Conservation (phyloP, 331 rosid genomes). For the Telfairia occidentalis region DNA sequence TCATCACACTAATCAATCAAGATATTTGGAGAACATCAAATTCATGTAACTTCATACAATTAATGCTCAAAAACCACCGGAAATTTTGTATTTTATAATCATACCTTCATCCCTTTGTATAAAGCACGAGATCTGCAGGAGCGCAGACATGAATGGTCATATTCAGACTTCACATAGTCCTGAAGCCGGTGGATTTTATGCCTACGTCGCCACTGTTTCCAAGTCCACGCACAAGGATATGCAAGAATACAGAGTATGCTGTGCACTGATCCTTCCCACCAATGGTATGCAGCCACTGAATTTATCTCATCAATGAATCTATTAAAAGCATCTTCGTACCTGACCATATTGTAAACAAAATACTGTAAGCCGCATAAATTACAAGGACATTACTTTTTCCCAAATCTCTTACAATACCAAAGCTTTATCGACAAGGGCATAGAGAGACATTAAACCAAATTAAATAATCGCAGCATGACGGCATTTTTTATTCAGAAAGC, state of each 20-base stretch:
- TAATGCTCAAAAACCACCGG: not conserved
- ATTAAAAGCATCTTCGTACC: constrained; percentile 93
- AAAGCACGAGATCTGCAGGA: constrained; percentile 96
- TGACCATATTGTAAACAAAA: constrained; percentile 15
- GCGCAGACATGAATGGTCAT: constrained; percentile 92
- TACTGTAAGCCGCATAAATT: not conserved
- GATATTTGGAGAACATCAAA: not conserved
- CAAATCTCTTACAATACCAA: not conserved
- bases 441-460: not conserved
- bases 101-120: constrained; percentile 98
- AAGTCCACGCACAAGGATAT: constrained; percentile 99
- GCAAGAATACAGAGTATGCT: constrained; percentile 88
- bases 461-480: not conserved
- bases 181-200: constrained; percentile 79
- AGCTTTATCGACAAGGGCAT: not conserved
- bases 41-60: not conserved
- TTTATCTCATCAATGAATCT: constrained; percentile 91
- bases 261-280: constrained; percentile 99
- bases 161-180: constrained; percentile 89
- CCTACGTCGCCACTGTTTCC: constrained; percentile 95
- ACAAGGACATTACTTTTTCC: not conserved
- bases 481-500: not conserved
- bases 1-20: not conserved
- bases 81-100: not conserved
- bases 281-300: constrained; percentile 94